These are phyloP conservation scores for Nitzschia putrida DNA, from an alignment of 108 stramenopile genomes.

Conservation along the genomic window DNA sequence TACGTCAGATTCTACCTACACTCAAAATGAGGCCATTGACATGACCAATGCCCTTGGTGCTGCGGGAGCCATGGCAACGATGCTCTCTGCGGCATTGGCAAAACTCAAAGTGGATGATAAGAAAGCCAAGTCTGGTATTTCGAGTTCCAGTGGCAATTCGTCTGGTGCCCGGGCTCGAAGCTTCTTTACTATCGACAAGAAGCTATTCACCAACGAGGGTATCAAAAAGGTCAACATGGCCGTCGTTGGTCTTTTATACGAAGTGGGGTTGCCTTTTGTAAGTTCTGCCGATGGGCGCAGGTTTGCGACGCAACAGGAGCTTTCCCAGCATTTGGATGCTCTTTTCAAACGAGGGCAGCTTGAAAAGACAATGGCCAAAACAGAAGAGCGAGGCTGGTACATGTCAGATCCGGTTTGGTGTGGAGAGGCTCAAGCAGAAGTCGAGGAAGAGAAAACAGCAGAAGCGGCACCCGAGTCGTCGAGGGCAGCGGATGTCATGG, in stretches of 20 bases:
- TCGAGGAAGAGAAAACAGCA: constrained; percentile 11
- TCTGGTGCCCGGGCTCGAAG: constrained; percentile 13
- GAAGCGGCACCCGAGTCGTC: constrained; percentile 2
- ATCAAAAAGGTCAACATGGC: constrained; percentile 68
- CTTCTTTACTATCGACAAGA: constrained; percentile 44
- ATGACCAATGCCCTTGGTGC: constrained; percentile 46
- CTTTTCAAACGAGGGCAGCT: constrained; percentile 75
- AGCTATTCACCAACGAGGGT: constrained; percentile 77
- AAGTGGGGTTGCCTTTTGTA: constrained; percentile 78
- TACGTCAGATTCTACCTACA: constrained; percentile 36
- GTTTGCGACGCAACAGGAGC: constrained; percentile 74
- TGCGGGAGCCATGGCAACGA: constrained; percentile 40
- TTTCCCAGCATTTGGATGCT: constrained; percentile 74
- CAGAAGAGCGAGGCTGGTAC: constrained; percentile 89
- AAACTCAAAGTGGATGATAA: constrained; percentile 34
- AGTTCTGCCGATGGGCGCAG: constrained; percentile 80
- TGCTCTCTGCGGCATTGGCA: constrained; percentile 38
- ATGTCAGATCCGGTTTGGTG: constrained; percentile 50
- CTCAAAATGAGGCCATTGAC: constrained; percentile 45
- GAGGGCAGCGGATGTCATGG: constrained; percentile 9
- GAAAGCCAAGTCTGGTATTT: constrained; percentile 10
- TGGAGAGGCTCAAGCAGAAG: constrained; percentile 13
- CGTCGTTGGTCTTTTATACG: constrained; percentile 72
- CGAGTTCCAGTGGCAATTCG: not conserved
- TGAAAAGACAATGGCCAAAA: constrained; percentile 75